A percentile compares a stretch with the other conserved stretches of the same genome.
Evolutionary conservation across 768 basidiomycete genomes (phyloP).

Genomic region (Agaricus subrufescens): DNA sequence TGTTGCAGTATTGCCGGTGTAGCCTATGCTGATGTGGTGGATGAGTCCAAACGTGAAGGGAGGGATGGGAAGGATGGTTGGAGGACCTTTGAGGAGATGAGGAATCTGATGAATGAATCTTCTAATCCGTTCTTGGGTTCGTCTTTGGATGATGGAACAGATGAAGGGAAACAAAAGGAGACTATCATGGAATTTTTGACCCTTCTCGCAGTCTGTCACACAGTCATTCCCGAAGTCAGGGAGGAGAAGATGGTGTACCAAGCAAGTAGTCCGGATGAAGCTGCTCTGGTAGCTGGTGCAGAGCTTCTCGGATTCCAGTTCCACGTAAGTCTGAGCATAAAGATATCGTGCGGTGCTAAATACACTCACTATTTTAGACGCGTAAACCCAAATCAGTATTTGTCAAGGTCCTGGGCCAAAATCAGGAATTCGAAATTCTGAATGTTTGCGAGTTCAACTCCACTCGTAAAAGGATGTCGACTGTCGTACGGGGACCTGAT

Average conservation of each 20-base stretch:
- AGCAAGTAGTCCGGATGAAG: constrained; percentile 97
- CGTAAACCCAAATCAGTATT: constrained; percentile 97
- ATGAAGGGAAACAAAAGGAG: constrained; percentile 36
- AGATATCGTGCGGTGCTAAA: not conserved
- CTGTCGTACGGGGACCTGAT: constrained; percentile 79
- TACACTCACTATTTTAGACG: constrained; percentile 42
- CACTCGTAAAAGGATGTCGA: constrained; percentile 97
- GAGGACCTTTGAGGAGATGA: constrained; percentile 78
- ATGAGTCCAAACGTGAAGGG: constrained; percentile 72
- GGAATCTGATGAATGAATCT: constrained; percentile 43
- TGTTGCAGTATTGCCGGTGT: constrained; percentile 86
- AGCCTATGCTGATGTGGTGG: constrained; percentile 87
- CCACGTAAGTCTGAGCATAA: constrained; percentile 54
- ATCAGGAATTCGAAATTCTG: constrained; percentile 82
- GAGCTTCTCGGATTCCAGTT: constrained; percentile 91
- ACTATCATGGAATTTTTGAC: constrained; percentile 71
- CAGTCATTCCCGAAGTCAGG: constrained; percentile 91
- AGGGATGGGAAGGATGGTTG: constrained; percentile 65
- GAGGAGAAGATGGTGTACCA: constrained; percentile 92
- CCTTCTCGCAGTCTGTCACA: constrained; percentile 92
- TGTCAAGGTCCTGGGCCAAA: constrained; percentile 68
- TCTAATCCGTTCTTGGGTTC: constrained; percentile 60
- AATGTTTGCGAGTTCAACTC: constrained; percentile 99
- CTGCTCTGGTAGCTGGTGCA: constrained; percentile 91
- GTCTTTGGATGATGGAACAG: constrained; percentile 19